A percentile compares a stretch with the other conserved stretches of the same genome.
Evolutionary conservation across 2,329 filamentous ascomycete species (phyloP).

Genomic region (Penicillium sp.): DNA sequence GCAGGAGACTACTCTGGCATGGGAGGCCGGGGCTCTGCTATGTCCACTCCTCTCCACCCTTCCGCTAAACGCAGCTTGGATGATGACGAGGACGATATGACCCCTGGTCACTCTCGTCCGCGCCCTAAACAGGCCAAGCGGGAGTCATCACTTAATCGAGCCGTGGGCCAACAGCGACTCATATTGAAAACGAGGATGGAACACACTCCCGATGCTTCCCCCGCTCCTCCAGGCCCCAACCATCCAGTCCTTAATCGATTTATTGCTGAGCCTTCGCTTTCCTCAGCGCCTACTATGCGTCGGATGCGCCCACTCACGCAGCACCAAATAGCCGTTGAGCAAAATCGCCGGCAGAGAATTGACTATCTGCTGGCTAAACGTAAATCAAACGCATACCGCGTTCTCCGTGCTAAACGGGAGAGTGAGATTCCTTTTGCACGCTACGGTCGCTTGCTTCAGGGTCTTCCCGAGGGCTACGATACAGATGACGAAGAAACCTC

Average conservation of each 20-base stretch:
- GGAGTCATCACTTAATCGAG: slow-evolving; percentile 37
- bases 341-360: slow-evolving; percentile 49
- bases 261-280: slow-evolving; percentile 33
- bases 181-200: slow-evolving; percentile 47
- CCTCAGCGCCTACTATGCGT: slow-evolving; percentile 31
- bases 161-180: slow-evolving; percentile 40
- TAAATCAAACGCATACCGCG: slow-evolving; percentile 38
- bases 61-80: slow-evolving; percentile 34
- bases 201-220: slow-evolving; percentile 43
- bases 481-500: slow-evolving; percentile 46
- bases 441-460: slow-evolving; percentile 43
- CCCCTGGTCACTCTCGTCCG: slow-evolving; percentile 37
- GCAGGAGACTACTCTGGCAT: slow-evolving; percentile 30
- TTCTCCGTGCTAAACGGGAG: slow-evolving; percentile 39
- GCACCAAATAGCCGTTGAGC: slow-evolving; percentile 50
- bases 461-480: slow-evolving; percentile 47
- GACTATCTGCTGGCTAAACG: slow-evolving; percentile 48
- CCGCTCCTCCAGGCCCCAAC: slow-evolving; percentile 43
- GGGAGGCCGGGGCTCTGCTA: slow-evolving; percentile 30
- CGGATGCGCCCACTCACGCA: slow-evolving; percentile 50
- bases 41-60: slow-evolving; percentile 41
- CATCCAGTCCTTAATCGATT: slow-evolving; percentile 46
- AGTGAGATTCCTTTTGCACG: slow-evolving; percentile 41
- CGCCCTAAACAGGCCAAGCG: slow-evolving; percentile 42
- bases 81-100: slow-evolving; percentile 44